Conservation (phyloP, 805 yeast genomes). For the Zygoascus flipseniorum region DNA sequence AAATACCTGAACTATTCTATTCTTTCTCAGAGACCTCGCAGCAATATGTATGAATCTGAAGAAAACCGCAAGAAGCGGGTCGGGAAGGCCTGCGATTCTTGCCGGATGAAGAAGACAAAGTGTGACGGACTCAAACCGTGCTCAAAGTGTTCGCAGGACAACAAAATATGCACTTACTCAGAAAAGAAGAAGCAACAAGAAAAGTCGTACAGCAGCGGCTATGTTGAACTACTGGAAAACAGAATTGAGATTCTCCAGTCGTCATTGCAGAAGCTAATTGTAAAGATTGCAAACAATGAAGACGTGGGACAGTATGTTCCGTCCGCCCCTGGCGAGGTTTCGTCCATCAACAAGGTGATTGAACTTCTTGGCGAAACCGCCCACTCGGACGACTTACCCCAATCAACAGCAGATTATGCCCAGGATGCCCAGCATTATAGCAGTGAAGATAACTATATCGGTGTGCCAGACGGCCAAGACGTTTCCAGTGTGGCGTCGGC, state of each 20-base stretch:
- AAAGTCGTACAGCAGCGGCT: conserved; percentile 49
- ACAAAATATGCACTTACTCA: conserved; percentile 49
- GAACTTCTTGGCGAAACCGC: conserved; percentile 8
- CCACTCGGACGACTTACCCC: no score
- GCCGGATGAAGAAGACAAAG: conserved; percentile 28
- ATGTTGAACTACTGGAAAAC: conserved; percentile 55
- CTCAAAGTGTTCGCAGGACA: conserved; percentile 43
- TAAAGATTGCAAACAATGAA: conserved; percentile 14
- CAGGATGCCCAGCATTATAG: neutral
- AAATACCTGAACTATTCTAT: no score
- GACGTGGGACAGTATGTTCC: conserved; percentile 17
- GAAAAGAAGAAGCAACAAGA: conserved; percentile 46
- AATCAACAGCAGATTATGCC: neutral
- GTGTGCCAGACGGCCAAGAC: neutral
- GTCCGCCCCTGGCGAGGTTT: conserved; percentile 7
- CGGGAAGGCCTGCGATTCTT: conserved; percentile 39
- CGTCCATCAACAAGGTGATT: conserved; percentile 18
- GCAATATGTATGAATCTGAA: conserved; percentile 3
- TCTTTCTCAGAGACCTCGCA: neutral
- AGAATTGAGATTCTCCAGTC: conserved; percentile 45
- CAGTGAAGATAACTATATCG: neutral
- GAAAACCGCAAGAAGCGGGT: conserved; percentile 26
- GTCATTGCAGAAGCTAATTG: conserved; percentile 35
- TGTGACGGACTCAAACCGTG: conserved; percentile 44
- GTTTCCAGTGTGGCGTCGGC: neutral